Evolutionary conservation across 208 protist species (phyloP), one percentile per base, ranked within the genome.

Genomic region (Trypanosoma cruzi): DNA sequence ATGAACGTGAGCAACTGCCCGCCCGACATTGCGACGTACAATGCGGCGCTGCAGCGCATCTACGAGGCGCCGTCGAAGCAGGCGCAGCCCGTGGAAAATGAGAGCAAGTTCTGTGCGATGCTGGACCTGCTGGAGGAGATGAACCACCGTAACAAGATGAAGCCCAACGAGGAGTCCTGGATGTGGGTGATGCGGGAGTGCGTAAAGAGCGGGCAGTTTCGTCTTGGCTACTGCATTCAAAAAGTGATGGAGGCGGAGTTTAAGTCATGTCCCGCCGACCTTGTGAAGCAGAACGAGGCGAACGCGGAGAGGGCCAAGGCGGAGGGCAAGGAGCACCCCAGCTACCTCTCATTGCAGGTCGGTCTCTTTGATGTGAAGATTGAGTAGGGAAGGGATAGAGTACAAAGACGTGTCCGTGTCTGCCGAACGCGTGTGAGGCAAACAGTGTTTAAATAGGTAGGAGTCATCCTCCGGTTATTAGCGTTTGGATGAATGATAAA

Each of bases 1-100:
- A 95, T 95, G 90, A 95, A 95, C 73, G 83, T 92, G 71, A 88
- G 86, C 77, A 95, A 95, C 86, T 93, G 87, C 85, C 90, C 90
- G 22, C 90, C 90, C 26, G 90, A 95, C 72, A 77, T 95, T 67
- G 84, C 84, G 65, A 90, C 90, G 57, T 95, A 95, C 84, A 95
- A 93, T 61, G 90, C 87, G 54, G 82, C 86, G 48, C 82, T 95
- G 75, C 85, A 92, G 76, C 72, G 74, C 61, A 95, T 95, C 71
- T 92, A 79, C 72, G 84, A 93, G 66, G 76, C 85, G 24, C 77
- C 77, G 46, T 86, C 81, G 72, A 95, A 95, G 84, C 70, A 82
- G 70, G 76, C 72, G 34, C 68, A 76, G 60, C 81, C 83, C 0
- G 71, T 92, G 56, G 84, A 92, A 44, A 89, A 90, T 64, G 90